Conservation (phyloP, 139 green algal genomes). For the Coelastrella sp. region DNA sequence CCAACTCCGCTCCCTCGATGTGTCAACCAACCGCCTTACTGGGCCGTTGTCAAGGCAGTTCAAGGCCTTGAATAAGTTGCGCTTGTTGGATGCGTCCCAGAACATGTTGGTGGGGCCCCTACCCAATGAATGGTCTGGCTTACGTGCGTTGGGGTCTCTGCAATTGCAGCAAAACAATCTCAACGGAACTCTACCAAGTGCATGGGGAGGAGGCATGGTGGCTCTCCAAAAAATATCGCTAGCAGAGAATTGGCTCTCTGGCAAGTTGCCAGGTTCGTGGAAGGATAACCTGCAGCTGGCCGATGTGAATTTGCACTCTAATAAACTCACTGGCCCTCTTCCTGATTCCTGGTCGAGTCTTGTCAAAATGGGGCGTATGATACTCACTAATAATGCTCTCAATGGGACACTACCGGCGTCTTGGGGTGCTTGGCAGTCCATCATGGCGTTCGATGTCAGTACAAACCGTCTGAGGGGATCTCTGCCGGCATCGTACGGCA, state of each 20-base stretch:
- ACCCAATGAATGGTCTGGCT: neutral
- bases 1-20: neutral
- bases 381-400: neutral
- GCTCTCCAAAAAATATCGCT: neutral
- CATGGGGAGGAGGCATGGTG: neutral
- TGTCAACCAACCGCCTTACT: neutral
- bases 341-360: neutral
- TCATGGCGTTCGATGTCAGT: neutral
- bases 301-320: neutral
- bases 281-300: neutral
- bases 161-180: neutral
- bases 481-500: neutral
- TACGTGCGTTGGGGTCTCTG: neutral
- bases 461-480: neutral
- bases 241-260: neutral
- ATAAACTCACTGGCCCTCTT: neutral
- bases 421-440: neutral
- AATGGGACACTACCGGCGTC: neutral
- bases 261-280: neutral
- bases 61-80: neutral
- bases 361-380: neutral
- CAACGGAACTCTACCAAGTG: neutral
- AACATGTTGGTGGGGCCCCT: neutral
- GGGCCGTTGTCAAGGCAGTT: neutral
- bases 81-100: neutral